phyloP scores from a whole-genome alignment of 805 yeast genomes.

The Isabelozyma pseudorhagii region DNA sequence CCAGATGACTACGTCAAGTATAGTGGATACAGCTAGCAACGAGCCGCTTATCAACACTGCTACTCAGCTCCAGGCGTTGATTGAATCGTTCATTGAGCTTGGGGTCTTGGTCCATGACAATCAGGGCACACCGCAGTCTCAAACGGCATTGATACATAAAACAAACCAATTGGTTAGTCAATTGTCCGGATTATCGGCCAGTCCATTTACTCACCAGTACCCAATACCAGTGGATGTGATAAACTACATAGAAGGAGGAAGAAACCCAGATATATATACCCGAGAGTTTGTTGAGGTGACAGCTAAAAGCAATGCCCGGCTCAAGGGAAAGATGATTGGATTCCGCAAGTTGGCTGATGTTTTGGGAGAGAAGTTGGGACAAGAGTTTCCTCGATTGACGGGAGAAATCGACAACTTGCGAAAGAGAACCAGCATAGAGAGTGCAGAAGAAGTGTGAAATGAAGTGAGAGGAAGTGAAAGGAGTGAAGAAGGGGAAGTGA shows the following conservation, averaged over 20 bases:
- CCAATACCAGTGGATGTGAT: constrained; percentile 81
- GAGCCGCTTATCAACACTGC: constrained; percentile 28
- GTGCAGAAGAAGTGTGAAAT: neutral
- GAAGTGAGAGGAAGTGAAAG: neutral
- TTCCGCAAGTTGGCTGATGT: constrained; percentile 59
- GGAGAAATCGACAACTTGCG: constrained; percentile 56
- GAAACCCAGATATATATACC: constrained; percentile 96
- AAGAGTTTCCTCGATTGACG: constrained; percentile 76
- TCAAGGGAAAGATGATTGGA: constrained; percentile 81
- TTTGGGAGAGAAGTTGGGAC: constrained; percentile 64
- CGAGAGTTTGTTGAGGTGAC: constrained; percentile 94
- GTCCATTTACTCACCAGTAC: constrained; percentile 30
- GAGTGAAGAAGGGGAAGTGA: too few relatives aligned
- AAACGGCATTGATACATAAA: constrained; percentile 40
- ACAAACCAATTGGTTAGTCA: constrained; percentile 41
- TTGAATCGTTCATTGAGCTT: constrained; percentile 79
- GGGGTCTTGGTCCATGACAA: constrained; percentile 93
- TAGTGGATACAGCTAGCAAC: constrained; percentile 18
- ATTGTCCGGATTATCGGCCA: constrained; percentile 30
- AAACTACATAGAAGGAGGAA: constrained; percentile 89
- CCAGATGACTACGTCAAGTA: constrained; percentile 29
- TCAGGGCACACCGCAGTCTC: constrained; percentile 82
- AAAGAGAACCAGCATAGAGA: constrained; percentile 32
- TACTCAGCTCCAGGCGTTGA: constrained; percentile 27
- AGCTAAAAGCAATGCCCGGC: constrained; percentile 81